Percentiles rank a stretch among this genome's conserved stretches.
These are phyloP conservation scores for Fusarium buxicola DNA, from an alignment of 2,329 filamentous ascomycete species.

Conservation along the genomic window DNA sequence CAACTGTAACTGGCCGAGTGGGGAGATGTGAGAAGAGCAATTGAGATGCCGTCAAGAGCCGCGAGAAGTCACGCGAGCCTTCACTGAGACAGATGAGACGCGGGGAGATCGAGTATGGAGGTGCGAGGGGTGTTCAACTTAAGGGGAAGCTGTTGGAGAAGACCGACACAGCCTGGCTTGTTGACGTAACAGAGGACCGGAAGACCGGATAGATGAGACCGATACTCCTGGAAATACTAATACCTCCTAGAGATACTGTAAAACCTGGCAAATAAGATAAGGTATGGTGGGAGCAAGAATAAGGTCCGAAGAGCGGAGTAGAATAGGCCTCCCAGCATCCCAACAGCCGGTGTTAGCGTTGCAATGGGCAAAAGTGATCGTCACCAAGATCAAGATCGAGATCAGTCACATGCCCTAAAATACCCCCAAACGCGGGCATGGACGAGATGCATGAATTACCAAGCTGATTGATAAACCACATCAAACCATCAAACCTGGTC, in stretches of 20 bases:
- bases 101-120: background rate
- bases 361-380: slow-evolving; percentile 19
- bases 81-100: background rate
- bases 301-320: slow-evolving; percentile 6
- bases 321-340: slow-evolving; percentile 6
- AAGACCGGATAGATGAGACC: slow-evolving; percentile 3
- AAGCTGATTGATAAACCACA: slow-evolving; percentile 16
- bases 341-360: slow-evolving; percentile 14
- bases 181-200: background rate
- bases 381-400: slow-evolving; percentile 7
- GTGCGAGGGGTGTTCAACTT: background rate
- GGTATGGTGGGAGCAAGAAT: slow-evolving; percentile 16
- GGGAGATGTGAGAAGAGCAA: slow-evolving; percentile 1
- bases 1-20: background rate
- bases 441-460: slow-evolving; percentile 15
- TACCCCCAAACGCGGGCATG: background rate
- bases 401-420: slow-evolving; percentile 8
- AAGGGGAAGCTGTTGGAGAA: background rate
- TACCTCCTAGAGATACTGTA: background rate
- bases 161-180: background rate
- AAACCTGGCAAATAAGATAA: slow-evolving; percentile 6
- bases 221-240: slow-evolving; percentile 4
- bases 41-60: background rate
- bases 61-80: background rate
- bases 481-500: slow-evolving; percentile 7